These are phyloP conservation scores for Diatrype stigma DNA, from an alignment of 2,329 filamentous ascomycete genomes.

Conservation along the genomic window DNA sequence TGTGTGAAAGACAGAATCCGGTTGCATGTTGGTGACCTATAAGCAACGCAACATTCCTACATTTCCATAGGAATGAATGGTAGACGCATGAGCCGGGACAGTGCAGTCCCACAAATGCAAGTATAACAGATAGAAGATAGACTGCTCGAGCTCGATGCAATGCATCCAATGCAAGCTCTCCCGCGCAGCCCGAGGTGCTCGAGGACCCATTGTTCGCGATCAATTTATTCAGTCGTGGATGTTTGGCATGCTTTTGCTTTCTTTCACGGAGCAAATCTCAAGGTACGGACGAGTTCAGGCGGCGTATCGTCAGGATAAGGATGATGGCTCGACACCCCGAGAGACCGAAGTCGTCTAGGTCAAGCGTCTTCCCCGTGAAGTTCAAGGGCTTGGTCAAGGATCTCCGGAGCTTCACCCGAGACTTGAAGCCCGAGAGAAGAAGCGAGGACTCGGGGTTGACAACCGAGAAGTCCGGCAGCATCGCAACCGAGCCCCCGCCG, in stretches of 20 bases:
- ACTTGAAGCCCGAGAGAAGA: slow-evolving; percentile 14
- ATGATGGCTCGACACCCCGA: not conserved
- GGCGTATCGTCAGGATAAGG: not conserved
- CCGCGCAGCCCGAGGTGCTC: no score
- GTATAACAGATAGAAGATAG: not conserved
- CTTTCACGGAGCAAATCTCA: not conserved
- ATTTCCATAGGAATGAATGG: not conserved
- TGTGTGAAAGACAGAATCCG: not conserved
- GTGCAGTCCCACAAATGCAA: not conserved
- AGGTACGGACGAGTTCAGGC: not conserved
- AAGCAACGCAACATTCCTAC: not conserved
- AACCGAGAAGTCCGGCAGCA: not conserved
- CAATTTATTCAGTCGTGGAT: not conserved
- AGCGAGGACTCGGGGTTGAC: slow-evolving; percentile 10
- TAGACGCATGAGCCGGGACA: not conserved
- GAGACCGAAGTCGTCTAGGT: not conserved
- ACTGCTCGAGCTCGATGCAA: not conserved
- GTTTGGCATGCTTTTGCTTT: not conserved
- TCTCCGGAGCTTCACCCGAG: slow-evolving; percentile 19
- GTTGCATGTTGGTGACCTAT: not conserved
- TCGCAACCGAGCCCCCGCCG: not conserved
- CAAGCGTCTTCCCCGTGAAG: slow-evolving; percentile 3
- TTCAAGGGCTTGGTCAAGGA: slow-evolving; percentile 24
- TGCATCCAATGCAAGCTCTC: not conserved
- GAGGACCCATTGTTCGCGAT: no score